phyloP scores from a whole-genome alignment of 768 basidiomycete species.

The Candolleomyces aberdarensis region DNA sequence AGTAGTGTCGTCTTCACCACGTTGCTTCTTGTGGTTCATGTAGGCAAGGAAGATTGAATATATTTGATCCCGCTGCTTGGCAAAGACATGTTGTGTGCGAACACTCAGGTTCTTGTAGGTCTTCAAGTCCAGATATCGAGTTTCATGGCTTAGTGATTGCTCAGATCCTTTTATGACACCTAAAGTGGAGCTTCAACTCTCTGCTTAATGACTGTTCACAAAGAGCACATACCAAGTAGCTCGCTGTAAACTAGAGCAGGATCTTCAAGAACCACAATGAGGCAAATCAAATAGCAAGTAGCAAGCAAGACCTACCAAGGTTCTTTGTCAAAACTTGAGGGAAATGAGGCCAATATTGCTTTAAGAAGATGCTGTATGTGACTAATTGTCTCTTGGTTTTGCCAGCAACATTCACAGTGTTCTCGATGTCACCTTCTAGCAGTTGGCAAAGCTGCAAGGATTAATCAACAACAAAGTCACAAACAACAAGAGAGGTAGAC shows the following conservation, averaged over 20 bases:
- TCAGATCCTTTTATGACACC: constrained; percentile 75
- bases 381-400: constrained; percentile 22
- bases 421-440: constrained; percentile 44
- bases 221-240: constrained; percentile 47
- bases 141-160: constrained; percentile 31
- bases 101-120: constrained; percentile 48
- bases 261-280: constrained; percentile 34
- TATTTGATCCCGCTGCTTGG: constrained; percentile 42
- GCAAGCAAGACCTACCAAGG: constrained; percentile 38
- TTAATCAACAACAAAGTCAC: neutral
- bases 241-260: constrained; percentile 63
- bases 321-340: constrained; percentile 47
- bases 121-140: constrained; percentile 38
- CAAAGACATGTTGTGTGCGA: constrained; percentile 51
- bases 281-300: neutral
- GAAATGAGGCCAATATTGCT: constrained; percentile 60
- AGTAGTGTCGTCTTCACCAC: constrained; percentile 52
- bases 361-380: constrained; percentile 47
- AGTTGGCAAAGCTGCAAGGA: constrained; percentile 44
- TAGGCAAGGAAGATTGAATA: constrained; percentile 58
- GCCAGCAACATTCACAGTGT: neutral
- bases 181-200: constrained; percentile 15
- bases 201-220: neutral
- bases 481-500: constrained; percentile 8
- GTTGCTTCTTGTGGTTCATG: constrained; percentile 38